phyloP scores from a whole-genome alignment of 192 early-diverging fungal species.

The Kickxella alabastrina region DNA sequence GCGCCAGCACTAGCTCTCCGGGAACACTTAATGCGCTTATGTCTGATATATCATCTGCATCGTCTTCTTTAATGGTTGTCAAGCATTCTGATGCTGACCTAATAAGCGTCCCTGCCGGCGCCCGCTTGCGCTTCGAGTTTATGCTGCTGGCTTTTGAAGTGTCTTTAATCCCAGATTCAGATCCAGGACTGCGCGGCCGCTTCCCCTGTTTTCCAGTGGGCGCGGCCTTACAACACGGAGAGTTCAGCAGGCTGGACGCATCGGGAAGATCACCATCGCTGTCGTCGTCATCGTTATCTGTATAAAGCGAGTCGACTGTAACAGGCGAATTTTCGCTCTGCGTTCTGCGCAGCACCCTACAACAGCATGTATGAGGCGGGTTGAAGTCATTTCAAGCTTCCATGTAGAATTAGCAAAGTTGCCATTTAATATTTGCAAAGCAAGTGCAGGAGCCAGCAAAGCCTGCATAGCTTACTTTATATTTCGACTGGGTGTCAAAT shows the following conservation, averaged over 20 bases:
- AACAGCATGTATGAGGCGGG: neutral
- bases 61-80: constrained; percentile 7
- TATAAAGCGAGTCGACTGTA: neutral
- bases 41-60: constrained; percentile 8
- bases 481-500: too few species aligned
- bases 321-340: constrained; percentile 17
- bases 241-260: constrained; percentile 29
- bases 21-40: constrained; percentile 23
- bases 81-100: constrained; percentile 31
- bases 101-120: constrained; percentile 1
- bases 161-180: too few species aligned
- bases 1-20: constrained; percentile 42
- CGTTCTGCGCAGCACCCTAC: constrained; percentile 20
- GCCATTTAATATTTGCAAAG: too few species aligned
- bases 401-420: too few species aligned
- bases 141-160: neutral
- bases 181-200: too few species aligned
- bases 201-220: too few species aligned
- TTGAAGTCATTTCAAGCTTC: too few species aligned
- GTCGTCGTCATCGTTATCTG: constrained; percentile 4
- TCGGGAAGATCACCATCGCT: constrained; percentile 50
- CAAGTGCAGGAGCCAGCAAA: too few species aligned
- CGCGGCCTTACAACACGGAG: too few species aligned
- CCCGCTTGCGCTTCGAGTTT: neutral
- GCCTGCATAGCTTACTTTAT: too few species aligned